Evolutionary conservation across 768 basidiomycete genomes (phyloP).

Genomic region (Boletus subparvulus): DNA sequence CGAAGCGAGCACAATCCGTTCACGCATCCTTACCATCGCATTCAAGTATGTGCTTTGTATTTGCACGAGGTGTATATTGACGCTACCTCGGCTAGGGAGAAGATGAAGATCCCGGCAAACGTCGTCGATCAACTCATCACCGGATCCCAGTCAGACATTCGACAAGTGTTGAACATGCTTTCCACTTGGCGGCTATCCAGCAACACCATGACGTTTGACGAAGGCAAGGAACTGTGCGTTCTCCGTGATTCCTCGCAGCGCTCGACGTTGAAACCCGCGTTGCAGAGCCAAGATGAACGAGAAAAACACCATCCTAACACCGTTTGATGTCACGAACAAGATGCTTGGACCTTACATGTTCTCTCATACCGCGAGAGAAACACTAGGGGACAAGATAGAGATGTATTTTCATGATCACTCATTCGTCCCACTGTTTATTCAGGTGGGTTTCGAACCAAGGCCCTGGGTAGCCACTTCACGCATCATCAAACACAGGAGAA

Average conservation of each 20-base stretch:
- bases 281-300: conserved; percentile 83
- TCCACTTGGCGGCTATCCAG: conserved; percentile 94
- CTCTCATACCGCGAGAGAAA: conserved; percentile 74
- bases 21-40: conserved; percentile 81
- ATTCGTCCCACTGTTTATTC: conserved; percentile 93
- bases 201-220: conserved; percentile 82
- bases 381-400: conserved; percentile 90
- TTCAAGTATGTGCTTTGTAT: conserved; percentile 68
- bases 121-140: conserved; percentile 89
- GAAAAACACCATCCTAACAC: conserved; percentile 87
- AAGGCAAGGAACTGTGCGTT: conserved; percentile 85
- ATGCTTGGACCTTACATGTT: conserved; percentile 91
- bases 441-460: conserved; percentile 46
- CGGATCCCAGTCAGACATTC: conserved; percentile 93
- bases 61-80: neutral
- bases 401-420: conserved; percentile 95
- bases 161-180: conserved; percentile 96
- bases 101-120: conserved; percentile 86
- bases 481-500: conserved; percentile 69
- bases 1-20: conserved; percentile 70
- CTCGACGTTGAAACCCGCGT: neutral
- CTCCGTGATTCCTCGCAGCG: neutral
- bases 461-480: neutral
- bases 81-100: conserved; percentile 57
- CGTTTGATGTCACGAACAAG: conserved; percentile 89